phyloP scores from a whole-genome alignment of 805 yeast species.

The Suhomyces sp. region DNA sequence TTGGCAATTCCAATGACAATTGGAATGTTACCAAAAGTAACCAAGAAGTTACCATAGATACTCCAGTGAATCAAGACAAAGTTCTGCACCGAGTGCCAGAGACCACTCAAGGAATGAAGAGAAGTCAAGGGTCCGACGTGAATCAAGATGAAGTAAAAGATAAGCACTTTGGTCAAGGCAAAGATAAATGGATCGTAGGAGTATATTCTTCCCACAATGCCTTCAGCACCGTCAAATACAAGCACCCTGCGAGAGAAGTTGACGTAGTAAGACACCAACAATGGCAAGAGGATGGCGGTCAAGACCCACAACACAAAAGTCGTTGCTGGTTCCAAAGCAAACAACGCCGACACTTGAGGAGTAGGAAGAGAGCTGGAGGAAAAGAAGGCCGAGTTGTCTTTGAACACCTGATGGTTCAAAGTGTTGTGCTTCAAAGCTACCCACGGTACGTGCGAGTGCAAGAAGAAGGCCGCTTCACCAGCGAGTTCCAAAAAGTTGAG shows the following conservation, averaged over 20 bases:
- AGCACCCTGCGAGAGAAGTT: slow-evolving; percentile 46
- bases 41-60: slow-evolving; percentile 33
- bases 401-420: slow-evolving; percentile 35
- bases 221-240: slow-evolving; percentile 32
- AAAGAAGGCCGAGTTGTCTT: slow-evolving; percentile 28
- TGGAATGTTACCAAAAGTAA: slow-evolving; percentile 46
- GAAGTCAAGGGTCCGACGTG: slow-evolving; percentile 28
- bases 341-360: slow-evolving; percentile 37
- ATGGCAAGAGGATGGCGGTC: slow-evolving; percentile 41
- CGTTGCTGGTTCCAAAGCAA: slow-evolving; percentile 18
- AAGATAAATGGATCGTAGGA: slow-evolving; percentile 51
- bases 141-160: slow-evolving; percentile 38
- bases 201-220: slow-evolving; percentile 34
- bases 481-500: slow-evolving; percentile 31
- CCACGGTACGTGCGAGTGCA: slow-evolving; percentile 33
- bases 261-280: slow-evolving; percentile 46
- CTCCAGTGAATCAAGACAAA: slow-evolving; percentile 36
- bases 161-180: slow-evolving; percentile 42
- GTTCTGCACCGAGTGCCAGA: slow-evolving; percentile 26
- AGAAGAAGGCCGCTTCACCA: slow-evolving; percentile 30
- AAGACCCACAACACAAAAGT: slow-evolving; percentile 44
- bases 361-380: slow-evolving; percentile 21
- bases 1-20: slow-evolving; percentile 46
- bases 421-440: slow-evolving; percentile 34
- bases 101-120: slow-evolving; percentile 23